A percentile compares a stretch with the other conserved stretches of the same genome.
Evolutionary conservation across 1,139 yeast genomes (phyloP).

Genomic region (Taiozyma onychis): DNA sequence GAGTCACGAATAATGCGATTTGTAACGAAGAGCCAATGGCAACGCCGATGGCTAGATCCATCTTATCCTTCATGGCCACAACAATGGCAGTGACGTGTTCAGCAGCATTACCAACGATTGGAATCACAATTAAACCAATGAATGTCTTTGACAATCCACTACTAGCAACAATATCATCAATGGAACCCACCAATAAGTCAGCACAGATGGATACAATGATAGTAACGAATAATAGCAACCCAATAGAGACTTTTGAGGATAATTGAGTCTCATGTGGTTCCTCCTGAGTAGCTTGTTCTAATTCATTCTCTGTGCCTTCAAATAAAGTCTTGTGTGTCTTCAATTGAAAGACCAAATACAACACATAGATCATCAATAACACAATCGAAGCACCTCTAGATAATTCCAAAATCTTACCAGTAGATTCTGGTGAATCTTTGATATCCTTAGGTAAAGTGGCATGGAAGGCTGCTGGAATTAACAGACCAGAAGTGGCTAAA

Average conservation of each 20-base stretch:
- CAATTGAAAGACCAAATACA: constrained; percentile 82
- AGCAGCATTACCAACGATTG: constrained; percentile 97
- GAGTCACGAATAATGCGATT: constrained; percentile 91
- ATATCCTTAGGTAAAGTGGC: constrained; percentile 54
- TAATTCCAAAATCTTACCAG: constrained; percentile 57
- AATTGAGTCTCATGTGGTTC: constrained; percentile 28
- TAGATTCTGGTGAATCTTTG: constrained; percentile 30
- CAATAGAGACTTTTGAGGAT: constrained; percentile 36
- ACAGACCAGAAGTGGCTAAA: constrained; percentile 77
- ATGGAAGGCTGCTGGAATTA: constrained; percentile 95
- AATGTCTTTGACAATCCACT: constrained; percentile 92
- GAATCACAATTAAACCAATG: constrained; percentile 87
- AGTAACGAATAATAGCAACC: constrained; percentile 57
- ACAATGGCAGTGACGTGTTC: constrained; percentile 96
- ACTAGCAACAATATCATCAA: constrained; percentile 77
- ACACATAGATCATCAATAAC: constrained; percentile 67
- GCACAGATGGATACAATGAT: constrained; percentile 87
- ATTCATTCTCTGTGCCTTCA: constrained; percentile 30
- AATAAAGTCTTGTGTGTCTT: constrained; percentile 72
- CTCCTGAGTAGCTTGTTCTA: constrained; percentile 18
- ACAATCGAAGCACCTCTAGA: constrained; percentile 87
- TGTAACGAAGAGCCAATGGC: constrained; percentile 97
- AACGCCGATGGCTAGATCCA: constrained; percentile 96
- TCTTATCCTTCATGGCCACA: constrained; percentile 92
- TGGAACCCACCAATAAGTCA: constrained; percentile 87